Evolutionary conservation across 345 rosid genomes (phyloP), one percentile per base, ranked within the genome.

Genomic region (Euphorbia lathyris): DNA sequence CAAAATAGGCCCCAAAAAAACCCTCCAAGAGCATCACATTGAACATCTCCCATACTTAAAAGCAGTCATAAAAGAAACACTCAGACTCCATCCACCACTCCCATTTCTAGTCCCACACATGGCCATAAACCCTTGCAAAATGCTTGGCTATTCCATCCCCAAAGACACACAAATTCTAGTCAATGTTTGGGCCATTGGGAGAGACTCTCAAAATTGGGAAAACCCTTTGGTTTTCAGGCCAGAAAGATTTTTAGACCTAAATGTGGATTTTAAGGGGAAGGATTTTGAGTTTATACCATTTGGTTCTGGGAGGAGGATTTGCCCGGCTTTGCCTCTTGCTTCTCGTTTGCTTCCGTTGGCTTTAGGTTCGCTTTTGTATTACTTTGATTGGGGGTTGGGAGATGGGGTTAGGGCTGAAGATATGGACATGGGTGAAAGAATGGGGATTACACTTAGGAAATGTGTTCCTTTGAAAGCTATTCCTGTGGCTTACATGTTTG

Each of bases 31-130:
- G 59, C 71, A 83, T 7, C 90, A 86, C 74, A 66, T 85, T 0
- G 81, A 82, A 3, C 75, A 77, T 61, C 93, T 92, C 0, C 95
- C 94, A 0, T 90, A 85, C 71, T 87, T 92, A 19, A 70, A 78
- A 22, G 92, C 94, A 7, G 86, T 92, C 23, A 83, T 90, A 58
- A 92, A 83, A 58, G 96, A 92, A 76, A 88, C 98, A 16, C 71
- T 87, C 0, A 78, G 98, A 68, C 87, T 90, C 4, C 98, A 90
- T 36, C 96, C 96, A 36, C 94, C 98, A 0, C 80, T 86, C 1
- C 96, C 96, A 8, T 84, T 90, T 80, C 56, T 90, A 19, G 88
- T 92, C 74, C 98, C 95, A 29, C 98, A 88, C 86, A 86, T 81
- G 84, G 94, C 96, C 75, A 83, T 86, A 86, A 62, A 73, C 20